A percentile compares a stretch with the other conserved stretches of the same genome.
Evolutionary conservation across 257 asterid species (phyloP).

Genomic region (Nicotiana sylvestris): DNA sequence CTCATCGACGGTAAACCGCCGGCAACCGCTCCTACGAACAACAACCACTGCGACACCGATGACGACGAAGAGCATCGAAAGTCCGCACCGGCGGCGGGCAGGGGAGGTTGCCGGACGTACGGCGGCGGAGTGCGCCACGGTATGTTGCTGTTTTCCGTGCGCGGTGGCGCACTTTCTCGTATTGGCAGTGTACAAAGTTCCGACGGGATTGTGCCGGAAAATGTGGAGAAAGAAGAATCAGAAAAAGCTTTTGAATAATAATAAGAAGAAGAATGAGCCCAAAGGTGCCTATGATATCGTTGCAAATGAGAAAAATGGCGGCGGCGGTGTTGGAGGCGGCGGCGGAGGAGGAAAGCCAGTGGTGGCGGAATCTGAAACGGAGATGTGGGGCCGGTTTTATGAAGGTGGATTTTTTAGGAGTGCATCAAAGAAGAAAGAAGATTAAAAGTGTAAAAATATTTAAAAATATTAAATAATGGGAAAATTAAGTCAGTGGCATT

Average conservation of each 20-base stretch:
- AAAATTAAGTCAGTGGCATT: neutral
- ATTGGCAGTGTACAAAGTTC: slow-evolving; percentile 61
- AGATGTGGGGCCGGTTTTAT: slow-evolving; percentile 65
- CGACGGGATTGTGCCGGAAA: slow-evolving; percentile 65
- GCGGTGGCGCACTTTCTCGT: slow-evolving; percentile 46
- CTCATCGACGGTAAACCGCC: slow-evolving; percentile 10
- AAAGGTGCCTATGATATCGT: neutral
- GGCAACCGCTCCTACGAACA: slow-evolving; percentile 20
- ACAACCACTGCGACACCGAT: neutral
- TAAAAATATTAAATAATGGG: neutral
- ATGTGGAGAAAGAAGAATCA: slow-evolving; percentile 37
- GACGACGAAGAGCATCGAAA: neutral
- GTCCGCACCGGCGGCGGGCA: slow-evolving; percentile 19
- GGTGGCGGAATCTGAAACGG: slow-evolving; percentile 37
- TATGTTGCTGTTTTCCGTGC: slow-evolving; percentile 79
- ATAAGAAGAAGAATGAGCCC: neutral
- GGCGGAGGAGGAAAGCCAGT: slow-evolving; percentile 18
- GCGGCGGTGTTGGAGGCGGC: neutral
- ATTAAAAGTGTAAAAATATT: neutral
- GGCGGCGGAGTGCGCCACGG: slow-evolving; percentile 81
- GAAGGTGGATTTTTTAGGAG: slow-evolving; percentile 84
- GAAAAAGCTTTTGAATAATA: slow-evolving; percentile 30
- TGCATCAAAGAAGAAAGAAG: slow-evolving; percentile 39
- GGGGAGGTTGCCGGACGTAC: slow-evolving; percentile 80
- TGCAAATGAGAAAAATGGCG: no score